phyloP scores from a whole-genome alignment of 352 stramenopile species.

The Globisporangium polare region DNA sequence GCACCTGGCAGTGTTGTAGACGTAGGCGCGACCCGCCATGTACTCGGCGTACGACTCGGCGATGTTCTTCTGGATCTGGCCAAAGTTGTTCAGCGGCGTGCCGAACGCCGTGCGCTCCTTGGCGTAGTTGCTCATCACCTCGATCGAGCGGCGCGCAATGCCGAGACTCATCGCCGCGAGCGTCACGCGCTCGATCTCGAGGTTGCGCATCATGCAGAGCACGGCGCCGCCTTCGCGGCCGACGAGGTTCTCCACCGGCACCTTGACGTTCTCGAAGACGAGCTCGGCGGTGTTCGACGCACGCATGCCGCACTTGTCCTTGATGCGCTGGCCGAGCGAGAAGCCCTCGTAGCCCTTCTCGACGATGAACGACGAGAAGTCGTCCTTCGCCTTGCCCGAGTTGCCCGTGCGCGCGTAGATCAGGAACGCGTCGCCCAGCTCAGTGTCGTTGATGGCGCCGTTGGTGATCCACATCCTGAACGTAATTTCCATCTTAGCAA shows the following conservation, averaged over 20 bases:
- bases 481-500: constrained; percentile 1
- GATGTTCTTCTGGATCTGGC: constrained; percentile 97
- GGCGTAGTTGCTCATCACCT: constrained; percentile 96
- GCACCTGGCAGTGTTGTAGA: constrained; percentile 94
- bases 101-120: constrained; percentile 95
- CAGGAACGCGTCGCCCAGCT: constrained; percentile 96
- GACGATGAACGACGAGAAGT: constrained; percentile 98
- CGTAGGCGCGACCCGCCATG: constrained; percentile 94
- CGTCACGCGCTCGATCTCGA: constrained; percentile 98
- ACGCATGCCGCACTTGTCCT: constrained; percentile 98
- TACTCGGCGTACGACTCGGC: constrained; percentile 99
- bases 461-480: constrained; percentile 99
- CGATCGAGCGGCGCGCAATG: constrained; percentile 95
- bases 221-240: constrained; percentile 69
- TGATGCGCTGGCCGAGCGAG: constrained; percentile 96
- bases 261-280: constrained; percentile 97
- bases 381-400: constrained; percentile 72
- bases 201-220: constrained; percentile 95
- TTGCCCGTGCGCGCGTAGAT: constrained; percentile 96
- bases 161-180: constrained; percentile 96
- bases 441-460: constrained; percentile 92
- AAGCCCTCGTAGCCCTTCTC: constrained; percentile 97
- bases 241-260: constrained; percentile 93
- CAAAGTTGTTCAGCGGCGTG: constrained; percentile 86
- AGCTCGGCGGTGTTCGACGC: constrained; percentile 97